Evolutionary conservation across 2,329 filamentous ascomycete genomes (phyloP), one percentile per base, ranked within the genome.

Genomic region (Chrysosporium queenslandicum): DNA sequence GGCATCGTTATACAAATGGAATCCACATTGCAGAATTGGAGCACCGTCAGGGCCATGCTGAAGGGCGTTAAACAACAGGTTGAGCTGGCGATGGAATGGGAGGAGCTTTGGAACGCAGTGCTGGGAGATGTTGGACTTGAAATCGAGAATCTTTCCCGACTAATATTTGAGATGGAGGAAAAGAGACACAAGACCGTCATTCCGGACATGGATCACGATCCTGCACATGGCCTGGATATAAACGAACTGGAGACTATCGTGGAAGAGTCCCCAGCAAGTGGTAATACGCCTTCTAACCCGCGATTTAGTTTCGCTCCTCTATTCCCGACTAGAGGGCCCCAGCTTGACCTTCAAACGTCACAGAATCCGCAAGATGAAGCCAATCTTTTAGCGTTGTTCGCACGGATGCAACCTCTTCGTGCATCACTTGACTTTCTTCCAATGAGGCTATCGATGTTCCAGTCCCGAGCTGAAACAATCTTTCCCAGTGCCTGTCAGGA

Each of bases 81-180:
- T 16, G 92, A 97, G 68, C 82, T 95, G 54, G 92, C 92, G 43
- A 94, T 97, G 89, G 92, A 98, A 65, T 98, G 91, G 91, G 90
- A 96, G 67, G 90, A 97, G 70, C 76, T 98, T 32, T 97, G 92
- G 91, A 88, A 88, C 61, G 87, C 80, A 58, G 91, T 97, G 2
- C 75, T 98, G 2, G 91, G 90, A 41, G 91, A 97, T 65, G 95
- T 97, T 56, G 87, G 90, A 49, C 82, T 84, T 56, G 92, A 98
- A 70, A 83, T 89, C 64, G 86, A 92, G 58, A 83, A 85, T 41
- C 75, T 94, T 14, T 81, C 80, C 62, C 78, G 86, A 36, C 73
- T 95, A 45, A 87, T 97, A 27, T 97, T 97, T 63, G 90, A 97
- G 68, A 95, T 97, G 89, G 92, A 98, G 67, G 92, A 97, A 71